Conservation (phyloP, 73 alveolate species). For the Tetrahymena elliotti region DNA sequence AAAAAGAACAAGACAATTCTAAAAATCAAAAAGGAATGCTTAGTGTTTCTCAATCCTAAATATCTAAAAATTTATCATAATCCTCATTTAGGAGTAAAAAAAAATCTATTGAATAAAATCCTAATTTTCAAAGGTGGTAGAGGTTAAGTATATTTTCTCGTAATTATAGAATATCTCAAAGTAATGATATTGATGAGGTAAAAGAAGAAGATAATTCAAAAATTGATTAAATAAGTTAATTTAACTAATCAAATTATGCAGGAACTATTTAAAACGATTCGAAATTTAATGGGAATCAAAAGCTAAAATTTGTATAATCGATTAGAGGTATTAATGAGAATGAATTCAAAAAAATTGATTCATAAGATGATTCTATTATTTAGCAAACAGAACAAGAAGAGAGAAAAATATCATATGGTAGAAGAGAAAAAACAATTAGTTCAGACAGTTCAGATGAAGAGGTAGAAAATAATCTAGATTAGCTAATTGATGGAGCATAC, state of each 20-base stretch:
- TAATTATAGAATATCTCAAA: neutral
- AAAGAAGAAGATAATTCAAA: neutral
- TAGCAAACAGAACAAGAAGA: neutral
- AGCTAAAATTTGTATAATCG: neutral
- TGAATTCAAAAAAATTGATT: neutral
- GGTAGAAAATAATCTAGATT: neutral
- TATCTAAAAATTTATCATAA: neutral
- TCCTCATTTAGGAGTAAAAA: neutral
- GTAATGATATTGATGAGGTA: neutral
- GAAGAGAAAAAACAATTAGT: neutral
- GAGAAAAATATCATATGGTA: neutral
- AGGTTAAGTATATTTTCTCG: neutral
- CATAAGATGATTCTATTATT: neutral
- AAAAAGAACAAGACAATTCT: neutral
- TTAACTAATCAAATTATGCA: too few relatives aligned
- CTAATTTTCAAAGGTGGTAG: neutral
- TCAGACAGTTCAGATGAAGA: neutral
- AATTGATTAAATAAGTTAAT: neutral
- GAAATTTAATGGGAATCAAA: too few relatives aligned
- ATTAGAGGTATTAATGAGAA: neutral
- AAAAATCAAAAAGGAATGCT: neutral
- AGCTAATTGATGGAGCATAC: neutral
- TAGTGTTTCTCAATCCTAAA: too few relatives aligned
- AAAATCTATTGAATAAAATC: neutral
- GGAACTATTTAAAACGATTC: neutral